Conservation (phyloP, 768 basidiomycete genomes). For the Mycena latifolia region DNA sequence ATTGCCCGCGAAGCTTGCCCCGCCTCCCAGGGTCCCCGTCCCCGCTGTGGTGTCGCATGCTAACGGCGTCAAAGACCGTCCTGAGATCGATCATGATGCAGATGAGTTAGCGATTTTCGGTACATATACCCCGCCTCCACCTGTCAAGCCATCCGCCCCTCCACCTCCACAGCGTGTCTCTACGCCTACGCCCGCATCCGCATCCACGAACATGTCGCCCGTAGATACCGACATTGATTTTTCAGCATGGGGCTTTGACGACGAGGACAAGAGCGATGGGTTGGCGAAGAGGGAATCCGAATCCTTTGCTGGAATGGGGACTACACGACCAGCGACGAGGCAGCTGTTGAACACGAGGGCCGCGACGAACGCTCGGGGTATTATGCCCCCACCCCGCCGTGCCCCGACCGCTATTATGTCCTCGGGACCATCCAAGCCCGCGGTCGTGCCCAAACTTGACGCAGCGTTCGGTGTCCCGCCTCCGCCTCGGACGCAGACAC, state of each 20-base stretch:
- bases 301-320: not conserved
- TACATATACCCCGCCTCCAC: conserved; percentile 18
- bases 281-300: conserved; percentile 20
- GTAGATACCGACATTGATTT: conserved; percentile 32
- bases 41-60: not conserved
- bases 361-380: conserved; percentile 13
- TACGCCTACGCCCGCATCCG: conserved; percentile 7
- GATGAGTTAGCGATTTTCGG: conserved; percentile 30
- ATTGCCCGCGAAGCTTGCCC: conserved; percentile 58
- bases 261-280: conserved; percentile 28
- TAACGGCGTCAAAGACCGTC: conserved; percentile 21
- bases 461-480: conserved; percentile 31
- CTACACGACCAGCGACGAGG: conserved; percentile 1
- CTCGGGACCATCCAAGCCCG: conserved; percentile 29
- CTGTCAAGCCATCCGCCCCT: conserved; percentile 17
- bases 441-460: conserved; percentile 37
- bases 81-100: conserved; percentile 6
- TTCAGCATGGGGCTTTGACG: conserved; percentile 35
- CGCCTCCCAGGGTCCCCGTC: conserved; percentile 56
- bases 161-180: conserved; percentile 17
- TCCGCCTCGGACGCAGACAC: conserved; percentile 34
- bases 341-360: conserved; percentile 25
- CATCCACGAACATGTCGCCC: conserved; percentile 16
- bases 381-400: conserved; percentile 39
- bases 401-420: conserved; percentile 36